phyloP scores from a whole-genome alignment of 23 red algal species.

The Agarophyton chilense region DNA sequence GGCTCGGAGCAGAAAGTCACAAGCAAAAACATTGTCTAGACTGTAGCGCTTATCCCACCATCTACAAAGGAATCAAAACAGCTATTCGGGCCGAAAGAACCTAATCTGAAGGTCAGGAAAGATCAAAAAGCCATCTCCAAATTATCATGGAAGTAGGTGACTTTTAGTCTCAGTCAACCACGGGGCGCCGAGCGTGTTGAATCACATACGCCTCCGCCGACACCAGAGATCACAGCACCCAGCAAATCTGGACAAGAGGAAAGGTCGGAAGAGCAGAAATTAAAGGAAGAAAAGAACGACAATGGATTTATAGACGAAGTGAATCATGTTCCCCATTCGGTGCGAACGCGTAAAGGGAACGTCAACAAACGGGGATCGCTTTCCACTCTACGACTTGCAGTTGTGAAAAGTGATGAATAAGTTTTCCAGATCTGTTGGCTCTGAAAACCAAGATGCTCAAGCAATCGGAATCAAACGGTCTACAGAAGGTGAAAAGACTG shows the following conservation, averaged over 20 bases:
- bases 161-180: background rate
- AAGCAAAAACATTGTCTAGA: background rate
- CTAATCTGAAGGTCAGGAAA: background rate
- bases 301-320: slow-evolving; percentile 18
- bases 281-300: slow-evolving; percentile 13
- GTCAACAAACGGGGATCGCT: background rate
- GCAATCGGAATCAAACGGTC: background rate
- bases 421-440: background rate
- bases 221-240: background rate
- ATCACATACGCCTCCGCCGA: background rate
- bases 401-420: background rate
- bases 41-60: background rate
- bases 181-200: background rate
- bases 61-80: background rate
- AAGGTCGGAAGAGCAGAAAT: background rate
- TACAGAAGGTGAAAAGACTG: background rate
- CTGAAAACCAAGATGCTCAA: background rate
- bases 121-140: background rate
- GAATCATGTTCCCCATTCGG: background rate
- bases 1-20: background rate
- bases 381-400: slow-evolving; percentile 9
- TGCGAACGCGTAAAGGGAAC: background rate
- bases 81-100: background rate
- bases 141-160: background rate
- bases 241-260: background rate